Base-by-base conservation (phyloP, 148 eudicot species). In the Camellia japonica region DNA sequence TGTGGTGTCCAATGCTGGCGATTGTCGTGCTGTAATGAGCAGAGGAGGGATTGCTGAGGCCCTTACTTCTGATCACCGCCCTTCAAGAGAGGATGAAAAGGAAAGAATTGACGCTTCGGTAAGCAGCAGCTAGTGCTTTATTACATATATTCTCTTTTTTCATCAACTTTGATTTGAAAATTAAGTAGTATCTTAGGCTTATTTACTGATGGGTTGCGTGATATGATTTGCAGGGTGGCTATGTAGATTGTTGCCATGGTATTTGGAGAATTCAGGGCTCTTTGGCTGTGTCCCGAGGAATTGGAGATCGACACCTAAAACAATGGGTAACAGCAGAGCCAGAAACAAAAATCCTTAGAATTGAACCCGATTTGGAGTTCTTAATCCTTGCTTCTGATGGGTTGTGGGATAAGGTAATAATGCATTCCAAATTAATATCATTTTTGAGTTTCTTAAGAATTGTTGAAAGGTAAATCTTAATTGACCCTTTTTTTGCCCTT, bases 311-410 rank as follows among this genome's bases (percentile, higher is more conserved):
- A 43, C 87, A 91, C 70, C 88, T 93, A 49, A 94, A 94, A 69
- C 88, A 88, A 80, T 94, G 95, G 97, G 91, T 94, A 9, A 87
- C 80, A 65, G 90, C 97, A 3, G 94, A 93, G 66, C 97, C 98
- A 3, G 97, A 91, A 73, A 94, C 95, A 0, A 85, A 75, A 54
- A 76, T 85, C 19, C 62, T 89, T 30, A 83, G 63, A 60, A 85
- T 93, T 70, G 80, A 78, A 81, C 58, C 84, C 9, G 87, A 90
- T 68, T 84, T 77, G 2, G 97, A 94, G 85, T 93, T 94, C 83
- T 73, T 94, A 70, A 88, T 94, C 83, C 90, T 94, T 64, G 97
- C 97, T 80, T 94, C 98, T 41, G 98, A 94, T 70, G 98, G 98
- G 7, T 80, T 94, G 78, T 94, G 98, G 98, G 95, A 94, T 55